Evolutionary conservation across 2,329 filamentous ascomycete species (phyloP).

Genomic region (Kalaharituber pfeilii): DNA sequence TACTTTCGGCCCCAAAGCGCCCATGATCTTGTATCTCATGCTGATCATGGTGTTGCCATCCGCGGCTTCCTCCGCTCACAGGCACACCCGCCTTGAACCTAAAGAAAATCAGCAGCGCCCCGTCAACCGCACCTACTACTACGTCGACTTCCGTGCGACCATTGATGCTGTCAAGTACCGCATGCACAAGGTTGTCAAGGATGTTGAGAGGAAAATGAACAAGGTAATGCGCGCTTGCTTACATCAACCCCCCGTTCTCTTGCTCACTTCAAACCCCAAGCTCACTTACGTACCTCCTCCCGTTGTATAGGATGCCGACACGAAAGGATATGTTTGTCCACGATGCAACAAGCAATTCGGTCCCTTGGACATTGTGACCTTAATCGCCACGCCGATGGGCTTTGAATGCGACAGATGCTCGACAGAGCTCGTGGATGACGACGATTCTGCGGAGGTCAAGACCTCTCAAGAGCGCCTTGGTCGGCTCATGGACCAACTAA

Average conservation of each 20-base stretch:
- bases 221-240: too few relatives aligned
- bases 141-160: constrained; percentile 83
- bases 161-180: constrained; percentile 94
- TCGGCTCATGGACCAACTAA: constrained; percentile 60
- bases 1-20: too few relatives aligned
- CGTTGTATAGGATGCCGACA: constrained; percentile 22
- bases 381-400: constrained; percentile 42
- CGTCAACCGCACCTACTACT: constrained; percentile 84
- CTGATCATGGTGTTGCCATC: neutral
- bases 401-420: constrained; percentile 74
- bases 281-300: too few relatives aligned
- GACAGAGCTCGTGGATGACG: constrained; percentile 44
- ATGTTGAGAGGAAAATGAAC: constrained; percentile 56
- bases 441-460: constrained; percentile 52
- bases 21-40: neutral
- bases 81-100: constrained; percentile 56
- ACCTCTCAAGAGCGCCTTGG: constrained; percentile 29
- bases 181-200: constrained; percentile 75
- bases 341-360: constrained; percentile 77
- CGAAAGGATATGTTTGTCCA: constrained; percentile 65
- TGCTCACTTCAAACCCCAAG: neutral
- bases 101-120: constrained; percentile 67
- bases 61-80: constrained; percentile 25
- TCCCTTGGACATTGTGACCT: constrained; percentile 69
- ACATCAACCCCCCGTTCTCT: too few relatives aligned